Percentiles rank a stretch among this genome's conserved stretches.
phyloP scores from a whole-genome alignment of 306 rosid genomes.

The Rubus idaeus region DNA sequence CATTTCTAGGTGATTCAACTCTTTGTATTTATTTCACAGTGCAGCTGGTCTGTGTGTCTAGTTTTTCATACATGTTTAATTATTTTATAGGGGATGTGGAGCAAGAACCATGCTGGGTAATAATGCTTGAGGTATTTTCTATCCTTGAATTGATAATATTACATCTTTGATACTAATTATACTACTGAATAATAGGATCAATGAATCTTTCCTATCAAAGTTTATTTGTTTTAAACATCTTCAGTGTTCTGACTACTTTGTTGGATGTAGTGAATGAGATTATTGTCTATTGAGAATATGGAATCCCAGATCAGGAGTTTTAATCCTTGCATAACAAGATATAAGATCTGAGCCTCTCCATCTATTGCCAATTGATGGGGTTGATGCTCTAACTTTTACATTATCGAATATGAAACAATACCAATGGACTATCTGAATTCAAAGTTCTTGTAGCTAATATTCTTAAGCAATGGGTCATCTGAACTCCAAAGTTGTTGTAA shows the following conservation, averaged over 20 bases:
- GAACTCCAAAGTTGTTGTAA: neutral
- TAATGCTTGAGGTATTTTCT: slow-evolving; percentile 90
- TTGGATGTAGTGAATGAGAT: neutral
- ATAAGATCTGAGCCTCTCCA: neutral
- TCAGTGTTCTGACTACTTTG: neutral
- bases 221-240: neutral
- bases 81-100: slow-evolving; percentile 62
- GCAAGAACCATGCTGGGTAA: slow-evolving; percentile 93
- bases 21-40: slow-evolving; percentile 18
- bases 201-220: neutral
- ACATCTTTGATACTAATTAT: slow-evolving; percentile 4
- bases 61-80: slow-evolving; percentile 10
- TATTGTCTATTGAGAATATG: neutral
- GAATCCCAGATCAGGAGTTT: neutral
- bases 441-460: neutral
- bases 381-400: neutral
- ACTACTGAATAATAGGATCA: slow-evolving; percentile 1
- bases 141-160: slow-evolving; percentile 25
- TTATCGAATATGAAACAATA: neutral
- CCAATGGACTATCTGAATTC: neutral
- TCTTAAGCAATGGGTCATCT: neutral
- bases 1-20: neutral
- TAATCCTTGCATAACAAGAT: neutral
- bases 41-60: slow-evolving; percentile 13
- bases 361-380: neutral